phyloP scores from a whole-genome alignment of 2,329 filamentous ascomycete genomes.

The Claviceps maximensis region DNA sequence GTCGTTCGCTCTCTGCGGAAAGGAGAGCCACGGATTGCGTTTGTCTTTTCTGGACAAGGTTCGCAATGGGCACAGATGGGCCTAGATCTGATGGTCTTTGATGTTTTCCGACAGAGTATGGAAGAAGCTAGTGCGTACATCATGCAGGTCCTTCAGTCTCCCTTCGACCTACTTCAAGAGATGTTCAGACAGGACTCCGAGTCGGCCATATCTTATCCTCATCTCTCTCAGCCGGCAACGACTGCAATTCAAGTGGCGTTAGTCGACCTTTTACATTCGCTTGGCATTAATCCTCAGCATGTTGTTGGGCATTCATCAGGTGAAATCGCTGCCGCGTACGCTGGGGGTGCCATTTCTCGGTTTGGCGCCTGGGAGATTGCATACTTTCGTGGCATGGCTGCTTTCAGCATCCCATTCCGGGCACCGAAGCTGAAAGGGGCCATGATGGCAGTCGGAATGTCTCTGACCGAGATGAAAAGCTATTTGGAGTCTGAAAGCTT shows the following conservation, averaged over 20 bases:
- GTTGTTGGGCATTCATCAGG: constrained; percentile 34
- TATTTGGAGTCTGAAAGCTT: constrained; percentile 14
- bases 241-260: constrained; percentile 30
- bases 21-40: constrained; percentile 21
- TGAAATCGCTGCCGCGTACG: constrained; percentile 32
- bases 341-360: constrained; percentile 21
- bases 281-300: constrained; percentile 18
- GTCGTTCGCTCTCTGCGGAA: constrained; percentile 14
- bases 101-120: constrained; percentile 28
- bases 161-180: constrained; percentile 24
- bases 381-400: constrained; percentile 26
- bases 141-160: constrained; percentile 15
- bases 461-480: constrained; percentile 12
- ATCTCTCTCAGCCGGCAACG: constrained; percentile 27
- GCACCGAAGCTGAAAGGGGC: constrained; percentile 19
- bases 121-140: constrained; percentile 20
- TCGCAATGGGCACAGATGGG: constrained; percentile 31
- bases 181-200: constrained; percentile 15
- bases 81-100: constrained; percentile 25
- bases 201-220: constrained; percentile 20
- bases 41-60: constrained; percentile 31
- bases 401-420: constrained; percentile 16
- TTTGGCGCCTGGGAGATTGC: constrained; percentile 28
- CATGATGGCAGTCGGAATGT: constrained; percentile 30
- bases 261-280: constrained; percentile 24